phyloP scores from a whole-genome alignment of 495 filamentous ascomycete genomes.

The Aspergillus ostianus region DNA sequence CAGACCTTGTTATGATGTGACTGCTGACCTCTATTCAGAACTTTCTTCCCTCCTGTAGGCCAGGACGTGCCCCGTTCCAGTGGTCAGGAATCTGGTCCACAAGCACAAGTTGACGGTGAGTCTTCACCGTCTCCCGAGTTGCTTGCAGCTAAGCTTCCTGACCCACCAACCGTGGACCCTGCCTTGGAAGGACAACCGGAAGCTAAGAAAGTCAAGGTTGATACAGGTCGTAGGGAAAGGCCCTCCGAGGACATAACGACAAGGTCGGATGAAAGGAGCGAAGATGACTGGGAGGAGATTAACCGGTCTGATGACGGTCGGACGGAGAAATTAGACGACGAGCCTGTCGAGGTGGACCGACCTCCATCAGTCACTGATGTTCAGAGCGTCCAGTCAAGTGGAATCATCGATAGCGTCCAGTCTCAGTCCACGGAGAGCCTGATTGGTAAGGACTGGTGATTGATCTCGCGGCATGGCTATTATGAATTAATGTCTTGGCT shows the following conservation, averaged over 20 bases:
- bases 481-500: slow-evolving; percentile 2
- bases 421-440: slow-evolving; percentile 23
- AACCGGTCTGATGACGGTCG: slow-evolving; percentile 26
- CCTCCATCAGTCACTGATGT: slow-evolving; percentile 28
- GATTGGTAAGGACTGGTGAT: slow-evolving; percentile 23
- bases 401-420: slow-evolving; percentile 24
- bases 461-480: background rate
- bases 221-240: slow-evolving; percentile 1
- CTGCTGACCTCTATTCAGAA: slow-evolving; percentile 10
- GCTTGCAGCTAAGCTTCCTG: slow-evolving; percentile 29
- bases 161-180: slow-evolving; percentile 29
- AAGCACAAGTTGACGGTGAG: slow-evolving; percentile 15
- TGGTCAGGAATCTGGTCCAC: slow-evolving; percentile 7
- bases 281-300: slow-evolving; percentile 43
- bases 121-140: slow-evolving; percentile 22
- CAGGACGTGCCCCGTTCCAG: slow-evolving; percentile 19
- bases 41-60: slow-evolving; percentile 33
- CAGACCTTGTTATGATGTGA: background rate
- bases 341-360: slow-evolving; percentile 28
- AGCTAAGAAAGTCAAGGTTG: slow-evolving; percentile 32
- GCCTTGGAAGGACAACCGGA: slow-evolving; percentile 24
- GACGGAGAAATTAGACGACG: slow-evolving; percentile 28
- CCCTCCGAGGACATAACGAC: slow-evolving; percentile 7
- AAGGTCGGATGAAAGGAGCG: slow-evolving; percentile 20
- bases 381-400: slow-evolving; percentile 33